Evolutionary conservation across 805 yeast genomes (phyloP), one percentile per base, ranked within the genome.

Genomic region (Huiozyma sinensis): DNA sequence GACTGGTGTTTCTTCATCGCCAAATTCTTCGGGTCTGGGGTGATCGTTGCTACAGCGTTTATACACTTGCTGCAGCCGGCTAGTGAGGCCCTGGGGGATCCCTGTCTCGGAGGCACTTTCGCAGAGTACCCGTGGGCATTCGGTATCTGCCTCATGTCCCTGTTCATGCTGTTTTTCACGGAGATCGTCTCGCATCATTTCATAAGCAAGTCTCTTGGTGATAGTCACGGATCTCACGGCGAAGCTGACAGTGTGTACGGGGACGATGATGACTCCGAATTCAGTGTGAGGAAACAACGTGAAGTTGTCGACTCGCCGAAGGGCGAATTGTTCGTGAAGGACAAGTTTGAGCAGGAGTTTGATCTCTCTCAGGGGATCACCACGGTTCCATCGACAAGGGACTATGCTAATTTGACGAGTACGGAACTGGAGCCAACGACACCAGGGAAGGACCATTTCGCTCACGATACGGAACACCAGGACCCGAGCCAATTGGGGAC

Each of bases 1-100:
- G 50, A 70, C n/a, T 71, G 77, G 76, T 70, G 76, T 48, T 81
- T 80, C 60, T 78, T 80, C 58, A 57, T 77, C 40, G 76, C 82
- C 42, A 82, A 81, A 54, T 46, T 86, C 65, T 81, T 81, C 53
- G 90, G 90, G 52, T 72, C 86, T 5, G 90, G 90, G 42, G 89
- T 82, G 39, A 82, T 82, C 52, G 67, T 82, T 4, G 83, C 89
- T 8, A 82, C 90, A 6, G 85, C 87, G 0, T 83, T 79, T 52
- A 72, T 82, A 46, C 90, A 82, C 63, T 61, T 81, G 45, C 64
- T 81, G 53, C 69, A 70, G 44, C 81, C 81, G 2, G 82, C 81
- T 5, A 29, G 40, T 5, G 56, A 52, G 12, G 50, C 49, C 6
- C 34, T 52, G 34, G 55, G 70, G 1, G 56, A 73, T 39, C 73